Conservation (phyloP, 2,329 filamentous ascomycete species). For the Ceratocystis papillata region DNA sequence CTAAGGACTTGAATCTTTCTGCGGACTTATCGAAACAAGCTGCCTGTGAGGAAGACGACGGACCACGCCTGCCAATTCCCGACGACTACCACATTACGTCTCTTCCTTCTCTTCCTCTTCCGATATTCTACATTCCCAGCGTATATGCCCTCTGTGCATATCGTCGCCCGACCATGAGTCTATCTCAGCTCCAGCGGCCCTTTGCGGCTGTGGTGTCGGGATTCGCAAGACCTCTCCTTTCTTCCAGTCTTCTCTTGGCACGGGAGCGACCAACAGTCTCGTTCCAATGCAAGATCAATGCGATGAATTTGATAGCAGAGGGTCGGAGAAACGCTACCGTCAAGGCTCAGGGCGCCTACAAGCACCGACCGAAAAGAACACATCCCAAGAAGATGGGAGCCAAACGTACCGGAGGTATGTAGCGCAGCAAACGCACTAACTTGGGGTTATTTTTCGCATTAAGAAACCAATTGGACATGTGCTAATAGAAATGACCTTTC, state of each 20-base stretch:
- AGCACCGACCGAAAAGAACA: slow-evolving; percentile 48
- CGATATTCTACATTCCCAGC: background rate
- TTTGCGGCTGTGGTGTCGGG: slow-evolving; percentile 34
- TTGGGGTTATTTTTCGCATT: too few species aligned
- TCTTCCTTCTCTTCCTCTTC: background rate
- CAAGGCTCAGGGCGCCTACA: slow-evolving; percentile 59
- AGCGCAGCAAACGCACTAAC: background rate
- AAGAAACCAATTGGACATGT: background rate
- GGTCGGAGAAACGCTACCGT: slow-evolving; percentile 46
- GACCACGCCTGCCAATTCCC: background rate
- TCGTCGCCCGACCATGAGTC: slow-evolving; percentile 13
- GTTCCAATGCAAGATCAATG: slow-evolving; percentile 24
- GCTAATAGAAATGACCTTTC: background rate
- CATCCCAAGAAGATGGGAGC: slow-evolving; percentile 78
- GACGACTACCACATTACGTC: background rate
- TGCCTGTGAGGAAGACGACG: background rate
- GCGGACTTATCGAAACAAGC: slow-evolving; percentile 4
- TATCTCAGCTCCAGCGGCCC: slow-evolving; percentile 38
- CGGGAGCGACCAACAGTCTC: slow-evolving; percentile 26
- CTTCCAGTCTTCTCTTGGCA: slow-evolving; percentile 21
- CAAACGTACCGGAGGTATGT: slow-evolving; percentile 76
- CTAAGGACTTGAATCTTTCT: slow-evolving; percentile 22
- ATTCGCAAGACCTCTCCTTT: slow-evolving; percentile 26
- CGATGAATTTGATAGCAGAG: slow-evolving; percentile 28
- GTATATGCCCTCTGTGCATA: background rate